These are phyloP conservation scores for Angomonas ambiguus DNA, from an alignment of 208 protist species.

Conservation along the genomic window DNA sequence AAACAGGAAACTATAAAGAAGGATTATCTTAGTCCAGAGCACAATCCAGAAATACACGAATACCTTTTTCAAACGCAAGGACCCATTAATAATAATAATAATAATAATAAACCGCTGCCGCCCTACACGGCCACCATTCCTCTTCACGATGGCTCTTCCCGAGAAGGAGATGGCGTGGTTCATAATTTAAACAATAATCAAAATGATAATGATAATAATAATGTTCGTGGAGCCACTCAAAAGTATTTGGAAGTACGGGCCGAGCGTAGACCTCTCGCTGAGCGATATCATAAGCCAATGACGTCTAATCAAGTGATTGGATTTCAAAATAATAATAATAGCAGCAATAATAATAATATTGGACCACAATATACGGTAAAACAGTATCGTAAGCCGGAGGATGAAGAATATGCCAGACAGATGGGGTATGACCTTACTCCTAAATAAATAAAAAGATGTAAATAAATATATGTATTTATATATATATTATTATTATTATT, in stretches of 20 bases:
- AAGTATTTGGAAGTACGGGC: neutral
- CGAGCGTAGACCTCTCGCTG: neutral
- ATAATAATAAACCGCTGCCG: neutral
- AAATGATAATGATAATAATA: conserved; percentile 8
- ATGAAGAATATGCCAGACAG: neutral
- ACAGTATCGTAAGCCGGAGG: neutral
- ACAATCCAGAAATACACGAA: conserved; percentile 45
- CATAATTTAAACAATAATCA: neutral
- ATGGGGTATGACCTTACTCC: conserved; percentile 3
- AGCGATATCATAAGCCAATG: neutral
- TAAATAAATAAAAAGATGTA: neutral
- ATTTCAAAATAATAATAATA: neutral
- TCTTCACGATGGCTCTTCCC: neutral
- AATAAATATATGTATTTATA: conserved; percentile 5
- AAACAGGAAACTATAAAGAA: conserved; percentile 28
- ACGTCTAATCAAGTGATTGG: neutral
- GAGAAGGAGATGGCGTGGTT: neutral
- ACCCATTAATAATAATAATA: neutral
- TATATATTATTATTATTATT: neutral
- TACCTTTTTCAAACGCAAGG: conserved; percentile 30
- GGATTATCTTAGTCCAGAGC: conserved; percentile 23
- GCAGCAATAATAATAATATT: neutral
- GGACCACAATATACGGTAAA: neutral
- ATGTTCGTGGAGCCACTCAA: neutral
- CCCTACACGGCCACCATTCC: neutral